A percentile compares a stretch with the other conserved stretches of the same genome.
These are phyloP conservation scores for Sugiyamaella xylanicola DNA, from an alignment of 1,139 yeast genomes.

Conservation along the genomic window DNA sequence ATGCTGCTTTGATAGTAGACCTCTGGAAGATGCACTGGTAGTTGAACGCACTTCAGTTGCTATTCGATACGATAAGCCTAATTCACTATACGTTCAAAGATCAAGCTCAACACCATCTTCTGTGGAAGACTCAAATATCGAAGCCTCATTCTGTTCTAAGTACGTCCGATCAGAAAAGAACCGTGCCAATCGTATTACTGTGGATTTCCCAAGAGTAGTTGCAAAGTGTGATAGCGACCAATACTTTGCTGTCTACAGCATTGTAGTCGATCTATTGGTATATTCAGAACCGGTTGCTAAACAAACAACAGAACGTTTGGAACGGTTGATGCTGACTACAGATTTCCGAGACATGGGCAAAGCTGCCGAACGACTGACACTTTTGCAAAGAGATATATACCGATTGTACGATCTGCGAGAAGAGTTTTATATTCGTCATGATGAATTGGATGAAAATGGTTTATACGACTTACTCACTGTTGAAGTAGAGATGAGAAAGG, in stretches of 20 bases:
- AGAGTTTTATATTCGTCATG: constrained; percentile 43
- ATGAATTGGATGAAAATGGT: constrained; percentile 40
- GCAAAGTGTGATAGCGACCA: constrained; percentile 74
- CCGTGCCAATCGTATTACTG: constrained; percentile 49
- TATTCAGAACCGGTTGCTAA: constrained; percentile 66
- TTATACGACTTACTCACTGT: constrained; percentile 41
- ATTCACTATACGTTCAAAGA: constrained; percentile 52
- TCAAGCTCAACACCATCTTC: constrained; percentile 20
- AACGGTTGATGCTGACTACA: constrained; percentile 66
- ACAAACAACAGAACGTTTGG: constrained; percentile 59
- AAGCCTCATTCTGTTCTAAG: constrained; percentile 28
- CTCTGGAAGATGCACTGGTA: constrained; percentile 58
- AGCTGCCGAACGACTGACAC: constrained; percentile 54
- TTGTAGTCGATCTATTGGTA: constrained; percentile 65
- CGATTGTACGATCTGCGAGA: constrained; percentile 51
- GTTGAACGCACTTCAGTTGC: constrained; percentile 66
- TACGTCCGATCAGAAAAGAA: constrained; percentile 41
- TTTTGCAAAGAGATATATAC: constrained; percentile 59
- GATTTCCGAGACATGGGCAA: constrained; percentile 65
- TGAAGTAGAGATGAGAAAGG: constrained; percentile 60
- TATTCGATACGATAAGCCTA: constrained; percentile 65
- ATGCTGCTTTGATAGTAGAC: constrained; percentile 66
- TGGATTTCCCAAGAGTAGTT: constrained; percentile 70
- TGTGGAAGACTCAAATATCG: constrained; percentile 19
- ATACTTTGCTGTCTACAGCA: constrained; percentile 65